Base-by-base conservation (phyloP, 257 asterid species). In the Parsonsia alboflavescens region DNA sequence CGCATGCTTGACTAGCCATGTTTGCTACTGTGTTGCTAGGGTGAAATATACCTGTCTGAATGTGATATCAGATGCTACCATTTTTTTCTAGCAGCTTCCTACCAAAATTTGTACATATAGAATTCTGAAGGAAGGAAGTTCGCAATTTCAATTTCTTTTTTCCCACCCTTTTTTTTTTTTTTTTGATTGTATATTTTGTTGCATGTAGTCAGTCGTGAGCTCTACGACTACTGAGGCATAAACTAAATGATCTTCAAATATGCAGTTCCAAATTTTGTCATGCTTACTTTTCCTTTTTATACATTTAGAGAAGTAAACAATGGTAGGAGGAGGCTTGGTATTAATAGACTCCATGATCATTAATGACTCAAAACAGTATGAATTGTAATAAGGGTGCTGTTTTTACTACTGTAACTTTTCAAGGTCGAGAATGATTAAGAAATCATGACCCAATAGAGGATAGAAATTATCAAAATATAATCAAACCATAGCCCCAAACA, bases 51-150 rank as follows among this genome's bases (percentile, higher is more conserved):
- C 78, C 53, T 68, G 62, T 83, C 52, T 19, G 63, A 82, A 76
- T 78, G 61, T 59, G 50, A 63, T 58, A 36, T 77, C 46, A 78
- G 79, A 72, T 82, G 77, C 83, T 79, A 81, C 81, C 81, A 79
- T 76, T 79, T 86, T 79, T 84, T 80, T 33, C 39, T 75, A 63
- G 77, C 88, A 68, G 80, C 88, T 85, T 82, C 81, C 81, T 56
- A 63, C 78, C 82, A 80, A 71, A 78, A 76, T 75, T 68, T 87
- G 97, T 90, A 77, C 49, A 83, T 89, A 85, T 82, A 41, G 67
- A 22, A 72, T 72, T 76, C 75, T 74, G 75, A 76, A 78, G 75
- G 73, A 83, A 77, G 86, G 89, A 80, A 85, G 82, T 79, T 81
- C 71, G 83, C 67, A 68, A 71, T 80, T 76, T 78, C 74, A 57